Conservation (phyloP, 2,329 filamentous ascomycete genomes). For the Septoria petroselini region DNA sequence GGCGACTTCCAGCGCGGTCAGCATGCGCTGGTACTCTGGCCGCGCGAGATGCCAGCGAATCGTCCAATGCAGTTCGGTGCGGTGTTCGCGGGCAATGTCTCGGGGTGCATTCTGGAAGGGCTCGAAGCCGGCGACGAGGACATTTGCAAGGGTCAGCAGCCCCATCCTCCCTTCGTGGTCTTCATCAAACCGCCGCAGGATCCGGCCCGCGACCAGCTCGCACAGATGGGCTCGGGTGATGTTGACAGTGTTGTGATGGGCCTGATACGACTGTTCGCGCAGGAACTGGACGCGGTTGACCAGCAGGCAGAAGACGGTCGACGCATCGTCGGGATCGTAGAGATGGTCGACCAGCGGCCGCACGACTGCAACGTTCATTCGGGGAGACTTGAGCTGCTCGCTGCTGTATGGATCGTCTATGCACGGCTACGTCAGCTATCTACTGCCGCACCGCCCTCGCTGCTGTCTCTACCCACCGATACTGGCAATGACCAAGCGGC, state of each 20-base stretch:
- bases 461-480: constrained; percentile 39
- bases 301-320: constrained; percentile 78
- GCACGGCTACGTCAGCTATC: constrained; percentile 10
- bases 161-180: constrained; percentile 69
- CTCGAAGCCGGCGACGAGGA: constrained; percentile 78
- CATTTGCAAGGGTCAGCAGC: constrained; percentile 70
- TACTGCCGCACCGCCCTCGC: background rate
- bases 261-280: constrained; percentile 70
- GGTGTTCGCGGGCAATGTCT: constrained; percentile 60
- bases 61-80: constrained; percentile 46
- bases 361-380: constrained; percentile 77
- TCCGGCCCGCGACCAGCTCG: constrained; percentile 73
- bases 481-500: constrained; percentile 46
- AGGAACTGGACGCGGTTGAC: constrained; percentile 79
- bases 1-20: constrained; percentile 77
- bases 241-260: constrained; percentile 77
- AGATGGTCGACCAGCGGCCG: constrained; percentile 80
- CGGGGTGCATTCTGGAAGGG: constrained; percentile 79
- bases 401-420: constrained; percentile 64
- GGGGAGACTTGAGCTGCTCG: constrained; percentile 74
- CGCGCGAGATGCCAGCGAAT: constrained; percentile 42
- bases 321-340: constrained; percentile 75
- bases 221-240: constrained; percentile 74
- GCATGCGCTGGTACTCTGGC: constrained; percentile 55
- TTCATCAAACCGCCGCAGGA: constrained; percentile 75